Evolutionary conservation across 2,329 filamentous ascomycete genomes (phyloP).

Genomic region (Aaosphaeria arxii): DNA sequence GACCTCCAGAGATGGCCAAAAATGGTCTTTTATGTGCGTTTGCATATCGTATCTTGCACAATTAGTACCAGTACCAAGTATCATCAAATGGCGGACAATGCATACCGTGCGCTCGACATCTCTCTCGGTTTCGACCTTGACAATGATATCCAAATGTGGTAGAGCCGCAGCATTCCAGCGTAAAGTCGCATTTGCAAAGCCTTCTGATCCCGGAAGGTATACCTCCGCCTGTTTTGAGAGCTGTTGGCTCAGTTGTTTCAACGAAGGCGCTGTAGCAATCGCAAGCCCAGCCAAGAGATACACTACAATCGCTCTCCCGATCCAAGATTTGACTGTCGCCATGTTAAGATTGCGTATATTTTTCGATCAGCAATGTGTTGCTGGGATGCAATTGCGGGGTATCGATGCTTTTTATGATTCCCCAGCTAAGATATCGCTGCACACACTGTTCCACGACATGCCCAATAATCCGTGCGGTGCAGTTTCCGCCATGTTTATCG

Average conservation of each 20-base stretch:
- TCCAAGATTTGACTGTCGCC: no score
- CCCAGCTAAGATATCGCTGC: no score
- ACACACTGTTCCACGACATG: no score
- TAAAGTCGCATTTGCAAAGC: slow-evolving; percentile 8
- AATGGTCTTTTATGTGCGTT: slow-evolving; percentile 28
- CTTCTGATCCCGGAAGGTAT: slow-evolving; percentile 8
- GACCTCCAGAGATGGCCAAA: slow-evolving; percentile 35
- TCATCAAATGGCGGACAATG: background rate
- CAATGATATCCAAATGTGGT: slow-evolving; percentile 14
- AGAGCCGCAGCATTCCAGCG: slow-evolving; percentile 15
- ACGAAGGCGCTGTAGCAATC: no score
- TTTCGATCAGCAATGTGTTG: no score
- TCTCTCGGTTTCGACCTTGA: slow-evolving; percentile 14
- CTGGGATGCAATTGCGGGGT: no score
- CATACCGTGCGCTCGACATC: slow-evolving; percentile 19
- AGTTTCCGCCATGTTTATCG: no score
- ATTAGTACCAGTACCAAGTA: background rate
- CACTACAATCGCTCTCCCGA: no score
- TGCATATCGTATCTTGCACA: slow-evolving; percentile 13
- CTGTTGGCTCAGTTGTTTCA: background rate
- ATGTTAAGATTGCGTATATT: no score
- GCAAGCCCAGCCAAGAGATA: no score
- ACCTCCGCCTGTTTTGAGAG: slow-evolving; percentile 5
- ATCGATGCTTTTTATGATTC: no score
- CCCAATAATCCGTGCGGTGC: no score